These are phyloP conservation scores for Jaapia argillacea DNA, from an alignment of 768 basidiomycete species.

Conservation along the genomic window DNA sequence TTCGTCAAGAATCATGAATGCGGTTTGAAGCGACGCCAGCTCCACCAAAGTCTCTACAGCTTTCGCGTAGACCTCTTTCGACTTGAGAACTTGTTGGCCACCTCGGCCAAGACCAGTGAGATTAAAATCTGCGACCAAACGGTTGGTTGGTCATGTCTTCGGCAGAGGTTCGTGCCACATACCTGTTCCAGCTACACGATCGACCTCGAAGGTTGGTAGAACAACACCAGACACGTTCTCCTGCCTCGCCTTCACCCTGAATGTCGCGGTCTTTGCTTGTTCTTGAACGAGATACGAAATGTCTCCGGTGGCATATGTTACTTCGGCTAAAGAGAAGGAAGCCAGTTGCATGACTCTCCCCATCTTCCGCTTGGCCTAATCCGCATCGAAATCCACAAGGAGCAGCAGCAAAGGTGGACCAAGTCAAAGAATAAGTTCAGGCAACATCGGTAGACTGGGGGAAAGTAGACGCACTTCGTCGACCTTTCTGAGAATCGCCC, in stretches of 20 bases:
- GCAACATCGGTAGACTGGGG: background rate
- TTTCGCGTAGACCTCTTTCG: slow-evolving; percentile 97
- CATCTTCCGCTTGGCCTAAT: slow-evolving; percentile 98
- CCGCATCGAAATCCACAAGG: background rate
- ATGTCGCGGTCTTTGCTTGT: slow-evolving; percentile 83
- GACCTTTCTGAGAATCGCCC: slow-evolving; percentile 92
- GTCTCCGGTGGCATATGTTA: slow-evolving; percentile 95
- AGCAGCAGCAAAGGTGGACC: background rate
- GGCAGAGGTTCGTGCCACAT: slow-evolving; percentile 10
- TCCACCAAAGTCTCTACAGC: slow-evolving; percentile 96
- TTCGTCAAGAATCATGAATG: slow-evolving; percentile 97
- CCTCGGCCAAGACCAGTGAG: slow-evolving; percentile 94
- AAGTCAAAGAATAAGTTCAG: slow-evolving; percentile 9
- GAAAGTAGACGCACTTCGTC: slow-evolving; percentile 62
- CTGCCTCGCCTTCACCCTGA: slow-evolving; percentile 89
- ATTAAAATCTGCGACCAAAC: slow-evolving; percentile 65
- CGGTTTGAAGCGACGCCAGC: slow-evolving; percentile 92
- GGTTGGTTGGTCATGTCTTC: background rate
- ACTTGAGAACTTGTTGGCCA: slow-evolving; percentile 89
- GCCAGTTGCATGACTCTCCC: slow-evolving; percentile 97
- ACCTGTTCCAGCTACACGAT: slow-evolving; percentile 81
- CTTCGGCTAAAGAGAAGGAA: slow-evolving; percentile 97
- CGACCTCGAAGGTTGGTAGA: slow-evolving; percentile 89
- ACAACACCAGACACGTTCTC: slow-evolving; percentile 98
- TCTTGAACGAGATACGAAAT: slow-evolving; percentile 98